Evolutionary conservation across 192 early-diverging fungal species (phyloP), one percentile per base, ranked within the genome.

Genomic region (Coemansia sp.): DNA sequence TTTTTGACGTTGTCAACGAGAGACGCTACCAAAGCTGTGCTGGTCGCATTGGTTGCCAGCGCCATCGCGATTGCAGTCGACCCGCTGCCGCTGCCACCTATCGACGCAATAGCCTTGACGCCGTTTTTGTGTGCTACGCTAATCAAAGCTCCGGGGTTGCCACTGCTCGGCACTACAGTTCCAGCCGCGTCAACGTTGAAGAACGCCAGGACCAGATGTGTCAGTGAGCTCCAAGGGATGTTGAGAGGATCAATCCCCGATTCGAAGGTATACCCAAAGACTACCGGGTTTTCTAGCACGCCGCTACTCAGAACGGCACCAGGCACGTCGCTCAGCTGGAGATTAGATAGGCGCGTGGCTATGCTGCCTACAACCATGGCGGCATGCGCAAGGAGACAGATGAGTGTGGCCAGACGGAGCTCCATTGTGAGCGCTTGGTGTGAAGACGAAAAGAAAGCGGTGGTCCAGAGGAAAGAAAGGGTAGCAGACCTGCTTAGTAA

Each of bases 41-140:
- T 78, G 12, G 73, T 75, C 7, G 45, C 32, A 9, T 67, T 71
- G 38, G 64, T 67, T 25, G 77, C 73, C 14, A 84, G 76, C 61
- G 88, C 87, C 9, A 66, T 65, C 11, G 87, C 85, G 67, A 92
- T 84, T 10, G 57, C 67, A 46, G 84, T 69, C 0, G 90, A 91
- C 32, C 89, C 89, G 59, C 73, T 85, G 84, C 90, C 92, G 17
- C 64, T 66, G 46, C 92, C 92, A 45, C 92, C 92, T 53, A 92
- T 82, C 3, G 90, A 89, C 27, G 91, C 70, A 31, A 91, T 69
- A 6, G 91, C 86, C 44, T 87, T 87, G 62, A 84, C 78, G 17
- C 62, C 63, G 15, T 76, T 67, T 44, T 64, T 53, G 51, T 84
- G 77, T 6, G 80, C 80, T n/a, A 62, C 25, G 44, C 41, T 29